A percentile compares a stretch with the other conserved stretches of the same genome.
Conservation (phyloP, 345 rosid genomes). For the Firmiana major region DNA sequence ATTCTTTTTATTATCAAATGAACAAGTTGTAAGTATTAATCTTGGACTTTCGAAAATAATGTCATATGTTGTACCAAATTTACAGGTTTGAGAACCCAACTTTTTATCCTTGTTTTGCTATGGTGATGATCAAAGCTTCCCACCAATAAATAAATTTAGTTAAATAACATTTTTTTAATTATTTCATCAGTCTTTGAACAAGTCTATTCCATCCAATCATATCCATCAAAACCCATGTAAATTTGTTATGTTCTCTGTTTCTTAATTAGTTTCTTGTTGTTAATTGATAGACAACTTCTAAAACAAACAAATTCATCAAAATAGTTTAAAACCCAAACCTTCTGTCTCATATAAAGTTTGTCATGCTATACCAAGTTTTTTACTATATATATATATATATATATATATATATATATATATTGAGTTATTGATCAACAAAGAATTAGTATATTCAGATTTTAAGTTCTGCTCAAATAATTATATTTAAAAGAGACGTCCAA, state of each 20-base stretch:
- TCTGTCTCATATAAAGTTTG: not conserved
- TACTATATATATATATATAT: no score
- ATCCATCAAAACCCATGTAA: not conserved
- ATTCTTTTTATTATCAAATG: not conserved
- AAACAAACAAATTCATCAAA: not conserved
- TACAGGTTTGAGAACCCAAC: not conserved
- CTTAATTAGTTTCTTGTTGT: not conserved
- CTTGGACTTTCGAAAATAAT: not conserved
- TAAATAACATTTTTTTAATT: not conserved
- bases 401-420: no score
- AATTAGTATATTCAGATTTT: no score
- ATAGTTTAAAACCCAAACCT: not conserved
- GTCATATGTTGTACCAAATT: not conserved
- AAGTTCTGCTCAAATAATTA: no score
- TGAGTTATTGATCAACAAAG: not conserved
- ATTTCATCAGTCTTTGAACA: not conserved
- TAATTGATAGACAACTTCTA: not conserved
- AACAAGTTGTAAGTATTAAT: not conserved
- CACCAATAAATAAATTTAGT: constrained; percentile 5
- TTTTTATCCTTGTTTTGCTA: not conserved
- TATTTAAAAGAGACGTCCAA: no score
- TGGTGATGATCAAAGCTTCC: not conserved
- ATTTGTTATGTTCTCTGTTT: not conserved
- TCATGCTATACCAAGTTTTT: not conserved
- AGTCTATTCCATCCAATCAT: not conserved